Base-by-base conservation (phyloP, 1,284 basidiomycete species). In the Leccinum holopus region DNA sequence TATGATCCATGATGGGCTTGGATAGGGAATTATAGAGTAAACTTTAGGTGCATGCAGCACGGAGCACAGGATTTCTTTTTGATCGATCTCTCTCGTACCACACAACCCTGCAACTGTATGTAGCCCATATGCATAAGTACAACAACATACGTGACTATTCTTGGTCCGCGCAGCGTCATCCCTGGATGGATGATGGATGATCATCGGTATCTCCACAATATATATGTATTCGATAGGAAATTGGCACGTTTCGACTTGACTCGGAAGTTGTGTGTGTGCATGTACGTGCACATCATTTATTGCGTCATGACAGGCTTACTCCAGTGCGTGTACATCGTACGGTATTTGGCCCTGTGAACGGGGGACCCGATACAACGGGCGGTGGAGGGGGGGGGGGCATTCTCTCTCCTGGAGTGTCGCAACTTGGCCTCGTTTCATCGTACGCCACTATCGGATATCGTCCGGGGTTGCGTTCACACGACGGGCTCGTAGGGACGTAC, bases 381-480 rank as follows among this genome's bases (percentile, higher is more conserved):
- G 18, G 18, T 47, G 44, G 18, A 47, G 44, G 44, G 44, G 25
- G 25, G 2, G n/a, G n/a, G n/a, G 18, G n/a, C 18, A 21, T 12
- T n/a, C n/a, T 21, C 41, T 18, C 5, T 44, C n/a, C 41, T 18
- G n/a, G 44, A 21, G 18, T 21, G 44, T 47, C 44, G 44, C 44
- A 47, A 47, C 11, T 47, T 47, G 18, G 44, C 44, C 41, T 60
- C 60, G 61, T 69, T 67, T 69, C 60, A 58, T 62, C 37, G 1
- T 30, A 37, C 60, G 69, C 69, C 67, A 69, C 69, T 37, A 61
- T 69, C 67, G 39, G 35, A 52, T 54, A 37, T 58, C 18, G 53
- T 63, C 12, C 58, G 54, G 61, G 28, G 11, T 55, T n/a, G 58
- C 33, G 28, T 73, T 73, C 72, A 60, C 70, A 70, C 72, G 68